These are phyloP conservation scores for Glebionis coronaria DNA, from an alignment of 129 eudicot genomes.

Conservation along the genomic window DNA sequence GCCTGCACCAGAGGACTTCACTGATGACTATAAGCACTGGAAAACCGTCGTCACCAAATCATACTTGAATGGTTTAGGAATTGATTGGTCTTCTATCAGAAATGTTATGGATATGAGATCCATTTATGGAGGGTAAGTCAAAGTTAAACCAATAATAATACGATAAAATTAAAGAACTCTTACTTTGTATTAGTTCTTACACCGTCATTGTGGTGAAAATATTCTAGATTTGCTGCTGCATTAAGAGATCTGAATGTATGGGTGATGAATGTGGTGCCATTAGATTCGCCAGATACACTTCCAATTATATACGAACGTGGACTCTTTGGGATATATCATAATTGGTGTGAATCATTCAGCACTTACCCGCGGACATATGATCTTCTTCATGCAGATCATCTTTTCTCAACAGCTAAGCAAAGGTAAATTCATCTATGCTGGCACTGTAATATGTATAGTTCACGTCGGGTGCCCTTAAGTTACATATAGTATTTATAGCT, in stretches of 20 bases:
- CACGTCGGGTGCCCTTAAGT: no score
- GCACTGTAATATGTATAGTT: no score
- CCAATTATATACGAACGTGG: slow-evolving; percentile 65
- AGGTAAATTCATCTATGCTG: slow-evolving; percentile 28
- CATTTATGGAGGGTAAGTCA: slow-evolving; percentile 63
- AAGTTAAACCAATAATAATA: slow-evolving; percentile 1
- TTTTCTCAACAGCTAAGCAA: slow-evolving; percentile 52
- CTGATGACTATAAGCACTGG: slow-evolving; percentile 51
- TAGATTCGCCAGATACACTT: slow-evolving; percentile 57
- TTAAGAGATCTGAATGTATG: slow-evolving; percentile 49
- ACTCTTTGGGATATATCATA: slow-evolving; percentile 57
- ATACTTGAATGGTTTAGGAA: slow-evolving; percentile 53
- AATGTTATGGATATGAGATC: slow-evolving; percentile 77
- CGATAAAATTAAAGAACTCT: not conserved
- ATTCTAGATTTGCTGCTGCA: slow-evolving; percentile 62
- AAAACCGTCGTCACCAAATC: slow-evolving; percentile 44
- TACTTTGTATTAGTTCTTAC: not conserved
- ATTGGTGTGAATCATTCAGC: slow-evolving; percentile 71
- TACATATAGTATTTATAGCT: no score
- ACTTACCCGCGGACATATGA: slow-evolving; percentile 66
- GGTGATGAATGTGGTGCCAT: slow-evolving; percentile 67
- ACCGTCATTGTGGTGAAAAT: slow-evolving; percentile 8
- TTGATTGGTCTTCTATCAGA: slow-evolving; percentile 58
- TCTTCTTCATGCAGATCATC: slow-evolving; percentile 68
- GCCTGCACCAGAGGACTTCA: slow-evolving; percentile 48